A percentile compares a stretch with the other conserved stretches of the same genome.
Conservation (phyloP, 2,329 filamentous ascomycete genomes). For the Botrytis fabae region DNA sequence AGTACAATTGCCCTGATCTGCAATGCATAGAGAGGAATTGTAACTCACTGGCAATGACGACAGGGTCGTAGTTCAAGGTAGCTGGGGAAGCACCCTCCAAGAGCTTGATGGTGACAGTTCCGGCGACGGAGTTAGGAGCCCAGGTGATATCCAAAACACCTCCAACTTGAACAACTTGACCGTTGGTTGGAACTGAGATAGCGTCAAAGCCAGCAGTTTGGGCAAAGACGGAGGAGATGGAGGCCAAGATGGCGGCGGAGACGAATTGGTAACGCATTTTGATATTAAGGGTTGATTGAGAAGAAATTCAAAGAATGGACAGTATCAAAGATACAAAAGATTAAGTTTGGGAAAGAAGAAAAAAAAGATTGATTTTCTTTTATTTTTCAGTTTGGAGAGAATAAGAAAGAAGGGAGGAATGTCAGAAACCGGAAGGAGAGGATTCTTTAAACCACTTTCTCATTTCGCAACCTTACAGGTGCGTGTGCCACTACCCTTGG, state of each 20-base stretch:
- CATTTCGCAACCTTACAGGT: conserved; percentile 8
- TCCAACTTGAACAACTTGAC: conserved; percentile 51
- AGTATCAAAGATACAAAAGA: conserved; percentile 37
- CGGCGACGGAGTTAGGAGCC: conserved; percentile 46
- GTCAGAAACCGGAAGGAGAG: neutral
- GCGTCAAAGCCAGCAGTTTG: conserved; percentile 58
- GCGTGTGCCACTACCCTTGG: conserved; percentile 11
- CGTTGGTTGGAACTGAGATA: conserved; percentile 50
- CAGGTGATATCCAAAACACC: conserved; percentile 53
- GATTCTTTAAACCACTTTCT: conserved; percentile 1
- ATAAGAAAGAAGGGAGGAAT: neutral
- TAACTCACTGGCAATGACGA: conserved; percentile 53
- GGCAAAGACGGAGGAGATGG: conserved; percentile 44
- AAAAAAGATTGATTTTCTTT: neutral
- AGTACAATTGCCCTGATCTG: conserved; percentile 18
- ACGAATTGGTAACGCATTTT: conserved; percentile 38
- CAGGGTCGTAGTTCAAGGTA: conserved; percentile 45
- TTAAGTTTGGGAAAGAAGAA: neutral
- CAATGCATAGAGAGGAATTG: neutral
- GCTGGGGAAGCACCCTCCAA: conserved; percentile 52
- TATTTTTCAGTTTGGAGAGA: neutral
- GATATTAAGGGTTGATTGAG: conserved; percentile 19
- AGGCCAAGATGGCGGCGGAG: conserved; percentile 35
- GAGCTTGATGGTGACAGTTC: conserved; percentile 54
- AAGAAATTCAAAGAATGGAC: conserved; percentile 35